A percentile compares a stretch with the other conserved stretches of the same genome.
Evolutionary conservation across 139 green algal species (phyloP).

Genomic region (Nannochloris sp.): DNA sequence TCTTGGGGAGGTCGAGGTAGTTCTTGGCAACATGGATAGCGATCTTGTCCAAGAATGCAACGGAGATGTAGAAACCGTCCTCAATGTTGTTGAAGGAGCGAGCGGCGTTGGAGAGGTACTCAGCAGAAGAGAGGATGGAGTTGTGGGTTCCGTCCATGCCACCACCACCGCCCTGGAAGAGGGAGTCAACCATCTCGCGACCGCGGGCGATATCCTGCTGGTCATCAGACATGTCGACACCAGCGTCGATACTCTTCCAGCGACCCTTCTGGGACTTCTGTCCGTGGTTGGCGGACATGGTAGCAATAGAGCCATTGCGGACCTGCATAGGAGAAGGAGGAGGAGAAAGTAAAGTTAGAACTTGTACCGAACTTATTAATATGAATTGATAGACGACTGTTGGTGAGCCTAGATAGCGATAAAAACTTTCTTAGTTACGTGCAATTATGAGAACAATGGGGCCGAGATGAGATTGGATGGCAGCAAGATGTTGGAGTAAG

Average conservation of each 20-base stretch:
- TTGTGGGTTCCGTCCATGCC: constrained; percentile 79
- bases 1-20: constrained; percentile 89
- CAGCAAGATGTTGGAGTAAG: too few relatives aligned
- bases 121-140: constrained; percentile 72
- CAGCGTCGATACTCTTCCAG: constrained; percentile 81
- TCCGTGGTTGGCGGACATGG: neutral
- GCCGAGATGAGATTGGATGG: too few relatives aligned
- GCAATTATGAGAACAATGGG: too few relatives aligned
- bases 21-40: constrained; percentile 96
- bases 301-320: constrained; percentile 11
- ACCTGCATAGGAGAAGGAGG: neutral
- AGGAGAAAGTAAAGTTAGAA: too few relatives aligned
- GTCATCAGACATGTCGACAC: constrained; percentile 86
- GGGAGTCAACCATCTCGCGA: constrained; percentile 82
- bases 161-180: constrained; percentile 83
- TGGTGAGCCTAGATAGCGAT: too few relatives aligned
- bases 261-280: constrained; percentile 52
- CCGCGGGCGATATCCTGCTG: constrained; percentile 95
- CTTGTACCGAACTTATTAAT: too few relatives aligned
- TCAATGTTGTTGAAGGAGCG: constrained; percentile 82
- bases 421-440: too few relatives aligned
- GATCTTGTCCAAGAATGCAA: constrained; percentile 96
- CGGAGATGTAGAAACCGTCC: constrained; percentile 98
- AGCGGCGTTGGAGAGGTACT: constrained; percentile 78
- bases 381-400: too few relatives aligned